These are phyloP conservation scores for Sclerotinia borealis DNA, from an alignment of 2,329 filamentous ascomycete genomes.

Conservation along the genomic window DNA sequence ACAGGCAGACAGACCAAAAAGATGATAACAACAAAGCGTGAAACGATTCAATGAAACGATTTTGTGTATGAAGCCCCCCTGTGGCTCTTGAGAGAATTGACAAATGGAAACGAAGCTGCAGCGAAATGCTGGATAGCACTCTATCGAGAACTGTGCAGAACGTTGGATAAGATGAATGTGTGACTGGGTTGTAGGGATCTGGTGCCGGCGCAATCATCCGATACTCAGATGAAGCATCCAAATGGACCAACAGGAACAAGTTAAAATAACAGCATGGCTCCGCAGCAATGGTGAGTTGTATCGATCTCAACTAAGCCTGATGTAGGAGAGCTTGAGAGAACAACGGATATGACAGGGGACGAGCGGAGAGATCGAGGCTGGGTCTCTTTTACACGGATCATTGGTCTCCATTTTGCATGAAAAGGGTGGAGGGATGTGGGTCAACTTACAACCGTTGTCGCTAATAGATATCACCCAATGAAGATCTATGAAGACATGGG, in stretches of 20 bases:
- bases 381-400: slow-evolving; percentile 22
- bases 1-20: slow-evolving; percentile 16
- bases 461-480: slow-evolving; percentile 12
- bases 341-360: slow-evolving; percentile 22
- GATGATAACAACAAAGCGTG: slow-evolving; percentile 21
- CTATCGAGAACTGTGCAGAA: slow-evolving; percentile 28
- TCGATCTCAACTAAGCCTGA: slow-evolving; percentile 28
- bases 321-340: slow-evolving; percentile 16
- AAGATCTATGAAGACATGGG: slow-evolving; percentile 4
- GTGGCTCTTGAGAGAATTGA: slow-evolving; percentile 22
- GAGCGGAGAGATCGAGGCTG: slow-evolving; percentile 30
- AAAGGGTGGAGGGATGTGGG: slow-evolving; percentile 16
- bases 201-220: slow-evolving; percentile 32
- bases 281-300: slow-evolving; percentile 26
- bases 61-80: slow-evolving; percentile 19
- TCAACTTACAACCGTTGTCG: slow-evolving; percentile 14
- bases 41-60: slow-evolving; percentile 26
- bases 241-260: slow-evolving; percentile 21
- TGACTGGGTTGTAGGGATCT: slow-evolving; percentile 25
- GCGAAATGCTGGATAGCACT: slow-evolving; percentile 23
- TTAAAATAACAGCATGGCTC: slow-evolving; percentile 18
- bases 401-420: slow-evolving; percentile 23
- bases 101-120: slow-evolving; percentile 27
- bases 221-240: slow-evolving; percentile 29
- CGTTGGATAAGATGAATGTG: slow-evolving; percentile 29